phyloP scores from a whole-genome alignment of 768 basidiomycete genomes.

The Lactarius pseudohatsudake region DNA sequence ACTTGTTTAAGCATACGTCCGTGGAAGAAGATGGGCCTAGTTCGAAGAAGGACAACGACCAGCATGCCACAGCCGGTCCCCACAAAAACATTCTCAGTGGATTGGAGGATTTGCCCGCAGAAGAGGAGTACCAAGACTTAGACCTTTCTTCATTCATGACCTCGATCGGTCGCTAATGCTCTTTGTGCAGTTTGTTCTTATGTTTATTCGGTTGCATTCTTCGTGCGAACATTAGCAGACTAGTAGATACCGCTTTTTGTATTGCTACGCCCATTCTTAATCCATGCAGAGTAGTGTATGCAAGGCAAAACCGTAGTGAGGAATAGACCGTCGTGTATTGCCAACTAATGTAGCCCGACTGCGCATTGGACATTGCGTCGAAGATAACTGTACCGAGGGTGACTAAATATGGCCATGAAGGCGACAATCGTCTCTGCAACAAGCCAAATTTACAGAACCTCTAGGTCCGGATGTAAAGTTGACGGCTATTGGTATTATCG shows the following conservation, averaged over 20 bases:
- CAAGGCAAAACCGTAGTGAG: conserved; percentile 21
- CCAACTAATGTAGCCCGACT: too few relatives aligned
- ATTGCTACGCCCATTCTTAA: conserved; percentile 27
- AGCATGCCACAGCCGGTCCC: conserved; percentile 48
- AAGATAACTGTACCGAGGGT: too few relatives aligned
- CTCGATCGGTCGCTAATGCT: conserved; percentile 58
- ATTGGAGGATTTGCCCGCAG: conserved; percentile 86
- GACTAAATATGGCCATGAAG: too few relatives aligned
- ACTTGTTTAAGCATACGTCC: conserved; percentile 83
- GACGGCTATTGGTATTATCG: too few relatives aligned
- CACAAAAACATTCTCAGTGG: conserved; percentile 88
- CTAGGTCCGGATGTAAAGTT: too few relatives aligned
- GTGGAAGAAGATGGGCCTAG: conserved; percentile 69
- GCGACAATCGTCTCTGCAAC: too few relatives aligned
- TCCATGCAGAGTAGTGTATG: conserved; percentile 24
- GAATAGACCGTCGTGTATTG: conserved; percentile 16
- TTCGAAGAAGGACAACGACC: conserved; percentile 54
- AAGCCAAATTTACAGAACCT: too few relatives aligned
- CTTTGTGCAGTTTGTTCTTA: conserved; percentile 32
- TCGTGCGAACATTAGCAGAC: conserved; percentile 20
- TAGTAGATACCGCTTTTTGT: conserved; percentile 23
- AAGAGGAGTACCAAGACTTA: conserved; percentile 89
- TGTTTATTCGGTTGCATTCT: conserved; percentile 31
- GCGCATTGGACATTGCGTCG: too few relatives aligned
- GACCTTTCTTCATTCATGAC: conserved; percentile 88